phyloP scores from a whole-genome alignment of 2,329 filamentous ascomycete genomes.

The Fusarium goolgardi region DNA sequence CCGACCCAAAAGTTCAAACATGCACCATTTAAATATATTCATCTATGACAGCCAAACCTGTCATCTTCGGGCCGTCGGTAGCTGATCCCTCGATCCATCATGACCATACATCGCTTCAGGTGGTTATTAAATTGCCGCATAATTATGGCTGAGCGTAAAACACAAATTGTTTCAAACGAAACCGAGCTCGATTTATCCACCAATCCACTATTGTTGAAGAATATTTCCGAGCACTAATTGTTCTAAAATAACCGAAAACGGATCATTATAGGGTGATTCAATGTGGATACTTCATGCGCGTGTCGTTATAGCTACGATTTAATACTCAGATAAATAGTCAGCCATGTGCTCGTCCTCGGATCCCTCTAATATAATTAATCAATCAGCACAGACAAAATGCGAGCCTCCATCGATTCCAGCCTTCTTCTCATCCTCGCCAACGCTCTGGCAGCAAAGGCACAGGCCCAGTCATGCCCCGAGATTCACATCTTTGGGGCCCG shows the following conservation, averaged over 20 bases:
- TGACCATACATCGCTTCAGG: background rate
- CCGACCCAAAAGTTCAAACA: background rate
- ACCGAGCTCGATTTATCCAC: conserved; percentile 1
- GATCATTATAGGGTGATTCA: background rate
- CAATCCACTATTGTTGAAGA: background rate
- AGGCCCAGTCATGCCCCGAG: conserved; percentile 51
- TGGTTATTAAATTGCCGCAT: background rate
- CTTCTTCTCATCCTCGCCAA: conserved; percentile 23
- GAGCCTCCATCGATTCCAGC: conserved; percentile 14
- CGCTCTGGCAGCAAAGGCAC: conserved; percentile 15
- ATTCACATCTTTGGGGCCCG: conserved; percentile 61
- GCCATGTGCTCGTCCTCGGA: background rate
- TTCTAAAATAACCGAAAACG: conserved; percentile 10
- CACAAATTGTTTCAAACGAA: conserved; percentile 9
- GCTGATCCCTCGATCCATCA: background rate
- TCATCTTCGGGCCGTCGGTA: background rate
- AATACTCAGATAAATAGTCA: background rate
- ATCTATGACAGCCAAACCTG: background rate
- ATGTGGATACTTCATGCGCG: conserved; percentile 6
- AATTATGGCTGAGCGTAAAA: background rate
- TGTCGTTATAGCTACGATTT: background rate
- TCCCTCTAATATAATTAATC: background rate
- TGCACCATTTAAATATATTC: background rate
- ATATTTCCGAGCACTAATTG: background rate
- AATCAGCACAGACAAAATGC: conserved; percentile 21